Evolutionary conservation across 345 rosid species (phyloP).

Genomic region (Isatis tinctoria): DNA sequence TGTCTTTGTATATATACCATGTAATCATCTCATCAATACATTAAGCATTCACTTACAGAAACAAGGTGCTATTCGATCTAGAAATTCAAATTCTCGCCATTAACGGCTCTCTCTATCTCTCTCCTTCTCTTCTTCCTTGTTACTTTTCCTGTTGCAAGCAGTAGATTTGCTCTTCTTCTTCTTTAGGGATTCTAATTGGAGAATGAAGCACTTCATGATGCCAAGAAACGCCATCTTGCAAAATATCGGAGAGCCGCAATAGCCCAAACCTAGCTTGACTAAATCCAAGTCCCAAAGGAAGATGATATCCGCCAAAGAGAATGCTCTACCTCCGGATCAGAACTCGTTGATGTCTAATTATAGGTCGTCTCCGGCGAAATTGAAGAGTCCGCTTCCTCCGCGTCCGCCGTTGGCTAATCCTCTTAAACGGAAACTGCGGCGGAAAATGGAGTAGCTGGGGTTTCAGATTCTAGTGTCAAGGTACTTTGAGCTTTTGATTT

Average conservation of each 20-base stretch:
- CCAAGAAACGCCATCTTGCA: slow-evolving; percentile 63
- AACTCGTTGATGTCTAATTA: slow-evolving; percentile 31
- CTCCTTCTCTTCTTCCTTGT: slow-evolving; percentile 36
- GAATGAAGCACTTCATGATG: slow-evolving; percentile 70
- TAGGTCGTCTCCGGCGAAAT: slow-evolving; percentile 51
- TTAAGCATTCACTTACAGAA: no score
- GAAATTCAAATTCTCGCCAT: slow-evolving; percentile 32
- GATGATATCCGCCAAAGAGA: slow-evolving; percentile 62
- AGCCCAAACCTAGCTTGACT: slow-evolving; percentile 45
- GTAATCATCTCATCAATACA: no score
- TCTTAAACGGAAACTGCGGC: slow-evolving; percentile 78
- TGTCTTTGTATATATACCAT: no score
- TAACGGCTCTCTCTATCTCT: slow-evolving; percentile 57
- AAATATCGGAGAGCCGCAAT: slow-evolving; percentile 34
- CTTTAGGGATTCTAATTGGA: background rate
- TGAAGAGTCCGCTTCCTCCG: slow-evolving; percentile 73
- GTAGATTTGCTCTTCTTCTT: slow-evolving; percentile 9
- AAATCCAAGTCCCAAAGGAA: slow-evolving; percentile 47
- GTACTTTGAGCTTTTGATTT: slow-evolving; percentile 25
- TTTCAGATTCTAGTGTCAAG: slow-evolving; percentile 66
- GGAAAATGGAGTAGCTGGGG: slow-evolving; percentile 38
- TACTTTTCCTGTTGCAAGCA: slow-evolving; percentile 36
- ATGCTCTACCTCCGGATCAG: slow-evolving; percentile 81
- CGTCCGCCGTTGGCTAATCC: slow-evolving; percentile 87
- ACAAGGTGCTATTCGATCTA: slow-evolving; percentile 13